Evolutionary conservation across 169 alveolate species (phyloP).

Genomic region (Ichthyophthirius multifiliis): DNA sequence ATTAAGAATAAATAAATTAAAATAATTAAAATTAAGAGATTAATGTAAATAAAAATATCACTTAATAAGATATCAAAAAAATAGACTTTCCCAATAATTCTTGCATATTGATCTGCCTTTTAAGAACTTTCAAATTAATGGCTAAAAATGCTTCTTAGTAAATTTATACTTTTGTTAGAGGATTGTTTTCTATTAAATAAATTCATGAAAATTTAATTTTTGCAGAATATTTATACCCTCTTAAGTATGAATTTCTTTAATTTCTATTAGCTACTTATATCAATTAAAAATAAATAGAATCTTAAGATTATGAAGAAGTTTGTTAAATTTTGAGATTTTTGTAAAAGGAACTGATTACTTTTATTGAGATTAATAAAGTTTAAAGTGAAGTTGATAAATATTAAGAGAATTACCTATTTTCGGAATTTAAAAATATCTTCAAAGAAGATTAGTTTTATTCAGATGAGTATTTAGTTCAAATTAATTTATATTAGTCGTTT

Average conservation of each 20-base stretch:
- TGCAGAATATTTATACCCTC: background rate
- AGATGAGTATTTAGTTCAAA: background rate
- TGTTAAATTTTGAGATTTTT: background rate
- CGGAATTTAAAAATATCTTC: background rate
- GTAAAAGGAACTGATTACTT: background rate
- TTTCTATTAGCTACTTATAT: background rate
- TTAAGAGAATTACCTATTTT: background rate
- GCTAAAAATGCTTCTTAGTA: background rate
- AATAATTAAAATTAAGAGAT: too few relatives aligned
- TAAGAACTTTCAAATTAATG: background rate
- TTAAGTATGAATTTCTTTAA: background rate
- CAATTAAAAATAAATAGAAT: background rate
- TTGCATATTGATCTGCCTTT: background rate
- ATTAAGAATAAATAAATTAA: too few relatives aligned
- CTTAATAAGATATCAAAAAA: background rate
- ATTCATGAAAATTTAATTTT: background rate
- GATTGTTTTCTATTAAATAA: background rate
- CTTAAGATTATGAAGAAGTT: background rate
- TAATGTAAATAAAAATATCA: background rate
- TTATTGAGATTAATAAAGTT: background rate
- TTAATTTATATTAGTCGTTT: background rate
- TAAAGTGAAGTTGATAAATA: background rate
- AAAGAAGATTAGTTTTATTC: background rate
- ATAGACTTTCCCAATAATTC: background rate
- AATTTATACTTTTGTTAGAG: slow-evolving; percentile 3